Evolutionary conservation across 306 rosid species (phyloP), one percentile per base, ranked within the genome.

Genomic region (Gleditsia sinensis): DNA sequence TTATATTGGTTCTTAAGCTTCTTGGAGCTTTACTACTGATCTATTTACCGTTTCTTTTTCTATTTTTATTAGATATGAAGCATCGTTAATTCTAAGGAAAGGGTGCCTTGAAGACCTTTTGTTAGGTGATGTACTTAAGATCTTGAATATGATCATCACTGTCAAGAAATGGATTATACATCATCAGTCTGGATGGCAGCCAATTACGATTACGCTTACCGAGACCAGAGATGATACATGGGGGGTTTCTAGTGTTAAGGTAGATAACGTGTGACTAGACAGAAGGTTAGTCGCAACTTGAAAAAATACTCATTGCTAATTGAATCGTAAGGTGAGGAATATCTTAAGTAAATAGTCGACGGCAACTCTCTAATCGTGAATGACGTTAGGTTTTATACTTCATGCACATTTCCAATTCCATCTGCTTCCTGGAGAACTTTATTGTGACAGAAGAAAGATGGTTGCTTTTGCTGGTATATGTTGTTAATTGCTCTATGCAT

Each of bases 161-260:
- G 6, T 53, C 71, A 91, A 85, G 81, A 89, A 88, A 80, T 94
- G 98, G 98, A 91, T 91, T 70, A 69, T 37, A 65, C 86, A 69
- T 81, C 85, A 75, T 74, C 88, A 33, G 17, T 79, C 89, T 54
- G 97, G 97, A 78, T 94, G 96, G 97, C 96, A 85, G 84, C 98
- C 96, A 0, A 72, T 91, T 75, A 71, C 33, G 42, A 81, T 94
- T 75, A 33, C 75, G 30, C 79, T 86, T 40, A 6, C 74, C 5
- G 90, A 84, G 88, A 50, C 70, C 48, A 54, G 71, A 69, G 69
- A 79, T 40, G 86, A 75, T 62, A 23, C 70, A n/a, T 50, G 49
- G 60, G 63, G 68, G 0, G 59, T 69, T 79, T 58, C 55, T 72
- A 60, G 75, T 76, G 71, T 63, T 74, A 3, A 25, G 53, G 67